These are phyloP conservation scores for Yamadazyma endophytica DNA, from an alignment of 805 yeast species.

Conservation along the genomic window DNA sequence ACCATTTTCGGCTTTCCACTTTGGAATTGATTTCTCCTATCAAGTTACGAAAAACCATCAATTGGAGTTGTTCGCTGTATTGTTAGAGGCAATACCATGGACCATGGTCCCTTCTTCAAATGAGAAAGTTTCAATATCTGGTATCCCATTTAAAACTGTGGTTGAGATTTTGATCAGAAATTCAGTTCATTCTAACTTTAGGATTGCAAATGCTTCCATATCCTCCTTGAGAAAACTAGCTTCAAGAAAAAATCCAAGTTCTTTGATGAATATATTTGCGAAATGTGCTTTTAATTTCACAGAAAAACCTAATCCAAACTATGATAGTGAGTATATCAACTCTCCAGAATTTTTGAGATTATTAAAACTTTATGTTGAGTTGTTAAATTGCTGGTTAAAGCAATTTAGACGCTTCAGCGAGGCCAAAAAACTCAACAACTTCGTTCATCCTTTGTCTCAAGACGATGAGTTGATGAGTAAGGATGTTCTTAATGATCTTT, in stretches of 20 bases:
- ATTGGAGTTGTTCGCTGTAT: conserved; percentile 61
- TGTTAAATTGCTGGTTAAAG: conserved; percentile 77
- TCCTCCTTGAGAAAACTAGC: conserved; percentile 65
- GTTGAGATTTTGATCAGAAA: conserved; percentile 78
- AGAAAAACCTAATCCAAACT: conserved; percentile 58
- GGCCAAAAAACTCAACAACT: conserved; percentile 13
- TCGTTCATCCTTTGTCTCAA: conserved; percentile 22
- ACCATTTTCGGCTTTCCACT: conserved; percentile 38
- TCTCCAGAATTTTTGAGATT: conserved; percentile 58
- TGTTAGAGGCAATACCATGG: conserved; percentile 75
- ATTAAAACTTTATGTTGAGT: conserved; percentile 69
- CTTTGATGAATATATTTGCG: conserved; percentile 69
- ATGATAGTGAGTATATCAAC: conserved; percentile 54
- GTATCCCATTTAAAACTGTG: conserved; percentile 54
- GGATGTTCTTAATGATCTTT: conserved; percentile 37
- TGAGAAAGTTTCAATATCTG: conserved; percentile 33
- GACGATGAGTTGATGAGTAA: conserved; percentile 33
- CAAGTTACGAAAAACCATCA: conserved; percentile 35
- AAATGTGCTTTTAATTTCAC: conserved; percentile 76
- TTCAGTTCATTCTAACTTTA: conserved; percentile 60
- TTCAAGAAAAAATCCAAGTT: conserved; percentile 62
- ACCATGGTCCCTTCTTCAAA: conserved; percentile 27
- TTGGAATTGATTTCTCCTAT: conserved; percentile 33
- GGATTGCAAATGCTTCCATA: conserved; percentile 62
- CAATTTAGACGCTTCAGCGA: conserved; percentile 43